Base-by-base conservation (phyloP, 108 stramenopile species). In the Skeletonema tropicum region DNA sequence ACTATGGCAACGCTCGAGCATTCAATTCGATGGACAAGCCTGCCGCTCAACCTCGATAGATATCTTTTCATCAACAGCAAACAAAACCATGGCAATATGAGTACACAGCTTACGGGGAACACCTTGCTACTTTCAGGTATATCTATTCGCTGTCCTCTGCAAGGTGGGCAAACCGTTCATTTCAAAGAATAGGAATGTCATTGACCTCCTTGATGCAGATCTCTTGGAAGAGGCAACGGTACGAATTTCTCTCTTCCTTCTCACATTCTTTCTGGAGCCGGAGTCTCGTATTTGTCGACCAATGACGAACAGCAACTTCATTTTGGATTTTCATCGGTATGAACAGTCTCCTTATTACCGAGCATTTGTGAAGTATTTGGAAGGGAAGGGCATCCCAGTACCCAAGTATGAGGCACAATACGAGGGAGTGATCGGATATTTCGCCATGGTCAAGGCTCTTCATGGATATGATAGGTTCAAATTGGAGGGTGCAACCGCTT, bases 71-170 rank as follows among this genome's bases (percentile, higher is more conserved):
- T 86, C 67, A 86, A 86, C 38, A 48, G 48, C 48, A 38, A 52
- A 38, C 15, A n/a, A 11, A 57, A 45, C 7, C 55, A 23, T 15
- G 67, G 63, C 3, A 23, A 52, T 4, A 86, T 86, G 85, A 80
- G 78, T 30, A 76, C 66, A n/a, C 85, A 86, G 49, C 66, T 83
- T 45, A 86, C 85, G 13, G 83, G 83, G 13, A 83, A 81, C 52
- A 86, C 85, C 85, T 21, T 86, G 85, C 55, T 86, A 86, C 38
- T 86, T 86, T 48, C 85, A 86, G 70, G 83, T 83, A 9, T 86
- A 74, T 63, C 75, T 86, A 29, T 86, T 86, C 29, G 83, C 75
- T 31, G 66, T 86, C 10, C 75, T 86, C 1, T 82, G 81, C 66
- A 80, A 80, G 68, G 79, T 70, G 38, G 85, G 85, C 60, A 83